These are phyloP conservation scores for Aspergillus chevalieri DNA, from an alignment of 2,329 filamentous ascomycete genomes.

Conservation along the genomic window DNA sequence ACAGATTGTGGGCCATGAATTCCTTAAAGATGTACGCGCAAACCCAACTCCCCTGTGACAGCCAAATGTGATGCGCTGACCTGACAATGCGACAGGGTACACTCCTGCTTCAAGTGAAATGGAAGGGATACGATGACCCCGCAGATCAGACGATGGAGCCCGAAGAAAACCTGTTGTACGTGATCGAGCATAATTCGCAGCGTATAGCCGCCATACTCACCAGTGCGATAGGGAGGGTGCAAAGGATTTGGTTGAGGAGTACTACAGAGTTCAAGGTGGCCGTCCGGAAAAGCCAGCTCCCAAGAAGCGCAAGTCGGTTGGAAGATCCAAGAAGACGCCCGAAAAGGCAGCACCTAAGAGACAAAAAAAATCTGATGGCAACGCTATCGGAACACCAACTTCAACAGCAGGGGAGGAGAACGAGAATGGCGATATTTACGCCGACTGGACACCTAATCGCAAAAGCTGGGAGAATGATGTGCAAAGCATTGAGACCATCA, in stretches of 20 bases:
- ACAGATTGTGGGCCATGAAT: conserved; percentile 32
- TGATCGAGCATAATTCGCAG: not conserved
- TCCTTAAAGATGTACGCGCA: conserved; percentile 24
- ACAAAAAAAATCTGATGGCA: conserved; percentile 19
- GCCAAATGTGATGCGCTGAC: conserved; percentile 10
- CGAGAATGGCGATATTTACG: conserved; percentile 11
- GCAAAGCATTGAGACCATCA: conserved; percentile 37
- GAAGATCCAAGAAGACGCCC: conserved; percentile 20
- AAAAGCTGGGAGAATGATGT: conserved; percentile 42
- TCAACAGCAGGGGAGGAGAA: conserved; percentile 5
- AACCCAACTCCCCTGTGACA: not conserved
- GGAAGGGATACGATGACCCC: conserved; percentile 41
- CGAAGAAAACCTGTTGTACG: conserved; percentile 40
- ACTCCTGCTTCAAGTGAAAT: conserved; percentile 40
- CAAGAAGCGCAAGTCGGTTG: conserved; percentile 32
- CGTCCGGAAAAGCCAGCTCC: conserved; percentile 27
- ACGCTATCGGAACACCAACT: conserved; percentile 12
- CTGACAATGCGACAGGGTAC: conserved; percentile 27
- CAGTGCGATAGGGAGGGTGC: conserved; percentile 30
- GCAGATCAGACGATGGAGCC: conserved; percentile 43
- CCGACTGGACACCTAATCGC: conserved; percentile 34
- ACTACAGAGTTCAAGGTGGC: conserved; percentile 38
- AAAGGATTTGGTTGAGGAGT: conserved; percentile 33
- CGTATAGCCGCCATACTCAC: conserved; percentile 10
- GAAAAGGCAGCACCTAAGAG: conserved; percentile 21